phyloP scores from a whole-genome alignment of 2,329 filamentous ascomycete genomes.

The Colletotrichum australisinense region DNA sequence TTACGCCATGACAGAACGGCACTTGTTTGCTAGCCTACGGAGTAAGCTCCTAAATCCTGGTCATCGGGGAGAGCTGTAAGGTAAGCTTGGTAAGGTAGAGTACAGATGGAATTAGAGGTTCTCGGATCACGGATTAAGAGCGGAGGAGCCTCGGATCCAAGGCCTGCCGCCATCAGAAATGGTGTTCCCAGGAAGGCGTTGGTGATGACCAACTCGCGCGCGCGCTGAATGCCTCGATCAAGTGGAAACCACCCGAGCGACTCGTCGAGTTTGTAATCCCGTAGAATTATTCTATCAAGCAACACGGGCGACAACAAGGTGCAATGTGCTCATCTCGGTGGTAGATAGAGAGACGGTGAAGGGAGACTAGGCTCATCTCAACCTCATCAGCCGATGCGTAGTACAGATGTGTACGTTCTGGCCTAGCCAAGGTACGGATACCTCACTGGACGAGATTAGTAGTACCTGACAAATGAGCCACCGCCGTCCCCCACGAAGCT shows the following conservation, averaged over 20 bases:
- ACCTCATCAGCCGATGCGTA: background rate
- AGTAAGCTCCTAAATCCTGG: background rate
- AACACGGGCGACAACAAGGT: no score
- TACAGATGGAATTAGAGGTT: background rate
- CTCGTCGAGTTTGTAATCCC: background rate
- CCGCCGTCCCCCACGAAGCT: background rate
- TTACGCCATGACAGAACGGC: background rate
- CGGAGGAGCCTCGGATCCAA: background rate
- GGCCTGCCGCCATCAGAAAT: background rate
- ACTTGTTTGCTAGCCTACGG: background rate
- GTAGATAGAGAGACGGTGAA: background rate
- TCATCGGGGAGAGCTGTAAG: background rate
- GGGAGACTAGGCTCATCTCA: no score
- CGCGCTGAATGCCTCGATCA: background rate
- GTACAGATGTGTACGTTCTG: background rate
- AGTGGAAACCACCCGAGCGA: background rate
- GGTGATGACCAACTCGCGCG: background rate
- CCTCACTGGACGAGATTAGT: background rate
- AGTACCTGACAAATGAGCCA: conserved; percentile 9
- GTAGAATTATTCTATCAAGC: background rate
- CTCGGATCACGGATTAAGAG: background rate
- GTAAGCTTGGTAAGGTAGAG: no score
- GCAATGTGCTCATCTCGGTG: no score
- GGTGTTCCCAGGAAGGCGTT: background rate
- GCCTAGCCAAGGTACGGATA: no score